Conservation (phyloP, 2,329 filamentous ascomycete genomes). For the Botrytis fabae region DNA sequence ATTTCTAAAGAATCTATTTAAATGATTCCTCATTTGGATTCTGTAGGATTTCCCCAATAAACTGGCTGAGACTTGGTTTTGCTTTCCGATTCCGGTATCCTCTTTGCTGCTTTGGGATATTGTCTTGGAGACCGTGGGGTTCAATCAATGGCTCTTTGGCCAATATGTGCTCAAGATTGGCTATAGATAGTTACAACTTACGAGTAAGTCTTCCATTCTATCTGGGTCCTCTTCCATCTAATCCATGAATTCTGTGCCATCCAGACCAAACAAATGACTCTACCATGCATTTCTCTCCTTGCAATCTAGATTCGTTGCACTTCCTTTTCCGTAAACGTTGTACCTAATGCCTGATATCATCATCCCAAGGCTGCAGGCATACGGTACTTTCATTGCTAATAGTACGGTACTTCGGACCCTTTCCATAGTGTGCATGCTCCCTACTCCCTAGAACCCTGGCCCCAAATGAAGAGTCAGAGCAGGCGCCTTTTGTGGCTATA, state of each 20-base stretch:
- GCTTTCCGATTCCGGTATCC: neutral
- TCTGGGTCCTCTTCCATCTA: neutral
- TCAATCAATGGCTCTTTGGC: neutral
- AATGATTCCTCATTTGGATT: constrained; percentile 14
- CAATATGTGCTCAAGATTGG: neutral
- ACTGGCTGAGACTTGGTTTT: constrained; percentile 8
- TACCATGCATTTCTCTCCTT: neutral
- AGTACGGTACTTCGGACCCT: neutral
- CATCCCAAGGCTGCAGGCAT: constrained; percentile 8
- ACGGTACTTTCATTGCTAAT: neutral
- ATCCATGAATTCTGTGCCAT: neutral
- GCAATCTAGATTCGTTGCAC: neutral
- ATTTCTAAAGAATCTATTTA: constrained; percentile 12
- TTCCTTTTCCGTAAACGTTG: constrained; percentile 9
- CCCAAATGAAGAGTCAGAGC: neutral
- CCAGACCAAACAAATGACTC: neutral
- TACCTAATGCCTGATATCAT: neutral
- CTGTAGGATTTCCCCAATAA: constrained; percentile 8
- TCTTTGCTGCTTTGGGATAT: constrained; percentile 9
- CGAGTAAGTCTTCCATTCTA: neutral
- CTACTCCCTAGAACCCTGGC: neutral
- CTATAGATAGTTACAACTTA: neutral
- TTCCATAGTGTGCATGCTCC: constrained; percentile 2
- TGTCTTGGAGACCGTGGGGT: constrained; percentile 4
- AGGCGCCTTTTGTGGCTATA: constrained; percentile 21